Evolutionary conservation across 306 rosid genomes (phyloP).

Genomic region (Prunus davidiana): DNA sequence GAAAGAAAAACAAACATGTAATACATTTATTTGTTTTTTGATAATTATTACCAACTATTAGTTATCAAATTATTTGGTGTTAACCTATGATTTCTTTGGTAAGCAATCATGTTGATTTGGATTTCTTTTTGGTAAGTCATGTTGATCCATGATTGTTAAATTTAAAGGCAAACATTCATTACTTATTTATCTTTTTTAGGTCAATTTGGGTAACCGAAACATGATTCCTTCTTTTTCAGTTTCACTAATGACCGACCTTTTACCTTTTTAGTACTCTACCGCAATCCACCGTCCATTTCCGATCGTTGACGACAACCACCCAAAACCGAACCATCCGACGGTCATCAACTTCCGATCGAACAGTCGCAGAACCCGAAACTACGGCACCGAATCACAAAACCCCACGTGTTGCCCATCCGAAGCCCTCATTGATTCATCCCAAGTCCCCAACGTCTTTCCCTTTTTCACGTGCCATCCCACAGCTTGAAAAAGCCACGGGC

Average conservation of each 20-base stretch:
- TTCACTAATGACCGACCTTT: background rate
- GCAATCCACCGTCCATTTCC: constrained; percentile 12
- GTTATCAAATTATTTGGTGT: no score
- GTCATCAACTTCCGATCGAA: background rate
- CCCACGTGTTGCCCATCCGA: constrained; percentile 24
- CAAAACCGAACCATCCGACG: background rate
- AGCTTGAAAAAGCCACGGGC: constrained; percentile 22
- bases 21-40: no score
- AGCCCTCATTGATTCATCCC: background rate
- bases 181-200: no score
- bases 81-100: no score
- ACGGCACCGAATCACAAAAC: background rate
- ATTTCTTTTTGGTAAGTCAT: no score
- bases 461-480: constrained; percentile 31
- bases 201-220: background rate
- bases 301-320: background rate
- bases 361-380: background rate
- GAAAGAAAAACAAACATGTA: no score
- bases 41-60: no score
- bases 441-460: background rate
- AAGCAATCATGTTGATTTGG: no score
- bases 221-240: background rate
- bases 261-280: background rate
- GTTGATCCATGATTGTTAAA: no score
- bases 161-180: no score